Evolutionary conservation across 108 stramenopile genomes (phyloP).

Genomic region (Aurantiochytrium sp.): DNA sequence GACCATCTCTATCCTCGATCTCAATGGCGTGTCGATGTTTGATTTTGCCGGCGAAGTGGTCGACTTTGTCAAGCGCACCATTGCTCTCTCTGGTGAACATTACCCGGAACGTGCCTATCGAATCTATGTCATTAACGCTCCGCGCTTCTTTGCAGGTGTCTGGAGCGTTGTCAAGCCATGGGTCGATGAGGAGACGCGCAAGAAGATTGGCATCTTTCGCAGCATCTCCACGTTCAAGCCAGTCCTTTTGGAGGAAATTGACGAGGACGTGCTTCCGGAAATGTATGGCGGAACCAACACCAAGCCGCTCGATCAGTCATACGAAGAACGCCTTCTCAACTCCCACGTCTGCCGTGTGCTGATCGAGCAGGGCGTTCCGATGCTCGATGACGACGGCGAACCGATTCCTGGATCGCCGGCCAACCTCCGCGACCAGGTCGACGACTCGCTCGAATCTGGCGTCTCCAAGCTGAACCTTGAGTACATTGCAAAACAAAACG

Average conservation of each 20-base stretch:
- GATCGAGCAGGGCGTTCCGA: neutral
- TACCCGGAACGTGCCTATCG: conserved; percentile 65
- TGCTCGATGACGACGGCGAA: neutral
- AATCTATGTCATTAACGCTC: conserved; percentile 54
- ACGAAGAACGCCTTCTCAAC: neutral
- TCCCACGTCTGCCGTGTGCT: neutral
- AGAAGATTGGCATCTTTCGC: conserved; percentile 17
- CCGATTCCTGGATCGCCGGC: neutral
- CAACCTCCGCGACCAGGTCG: neutral
- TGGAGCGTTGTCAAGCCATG: neutral
- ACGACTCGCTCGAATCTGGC: neutral
- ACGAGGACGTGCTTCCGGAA: neutral
- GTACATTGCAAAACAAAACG: neutral
- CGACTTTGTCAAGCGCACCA: conserved; percentile 56
- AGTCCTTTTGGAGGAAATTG: neutral
- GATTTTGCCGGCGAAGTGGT: conserved; percentile 69
- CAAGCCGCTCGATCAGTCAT: neutral
- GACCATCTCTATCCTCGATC: conserved; percentile 60
- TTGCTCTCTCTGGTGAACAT: conserved; percentile 51
- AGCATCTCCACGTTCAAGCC: neutral
- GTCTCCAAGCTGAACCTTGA: conserved; percentile 9
- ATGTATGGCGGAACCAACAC: neutral
- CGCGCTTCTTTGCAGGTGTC: conserved; percentile 26
- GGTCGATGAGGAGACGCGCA: conserved; percentile 4
- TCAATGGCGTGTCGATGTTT: conserved; percentile 58